Conservation (phyloP, 2,329 filamentous ascomycete genomes). For the Cladosporium velox region DNA sequence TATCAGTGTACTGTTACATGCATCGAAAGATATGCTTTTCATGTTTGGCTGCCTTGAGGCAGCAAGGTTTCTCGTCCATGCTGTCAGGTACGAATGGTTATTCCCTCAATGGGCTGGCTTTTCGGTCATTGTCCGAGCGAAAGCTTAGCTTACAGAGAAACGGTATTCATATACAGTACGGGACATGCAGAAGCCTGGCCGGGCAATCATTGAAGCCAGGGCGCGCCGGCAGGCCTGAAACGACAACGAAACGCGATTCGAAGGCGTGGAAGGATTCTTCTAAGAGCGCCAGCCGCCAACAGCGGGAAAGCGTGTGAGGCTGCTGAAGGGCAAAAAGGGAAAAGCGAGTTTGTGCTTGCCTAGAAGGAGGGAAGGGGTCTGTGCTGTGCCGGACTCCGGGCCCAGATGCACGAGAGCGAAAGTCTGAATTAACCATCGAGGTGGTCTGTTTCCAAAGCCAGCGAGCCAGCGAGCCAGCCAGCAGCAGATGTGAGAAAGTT, state of each 20-base stretch:
- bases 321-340: not conserved
- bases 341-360: not conserved
- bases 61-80: not conserved
- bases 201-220: not conserved
- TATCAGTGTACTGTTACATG: not conserved
- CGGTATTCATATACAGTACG: not conserved
- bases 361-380: not conserved
- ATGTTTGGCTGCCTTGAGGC: not conserved
- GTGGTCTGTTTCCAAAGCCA: not conserved
- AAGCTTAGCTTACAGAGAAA: not conserved
- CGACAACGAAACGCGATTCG: not conserved
- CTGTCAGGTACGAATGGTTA: not conserved
- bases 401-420: slow-evolving; percentile 3
- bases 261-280: not conserved
- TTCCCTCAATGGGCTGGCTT: not conserved
- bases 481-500: not conserved
- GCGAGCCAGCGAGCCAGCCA: not conserved
- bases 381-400: slow-evolving; percentile 4
- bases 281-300: not conserved
- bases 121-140: not conserved
- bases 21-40: not conserved
- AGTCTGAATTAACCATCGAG: not conserved
- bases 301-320: not conserved
- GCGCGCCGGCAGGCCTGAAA: not conserved
- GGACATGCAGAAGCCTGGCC: not conserved